Base-by-base conservation (phyloP, 2,329 filamentous ascomycete species). In the Colletotrichum tropicale region DNA sequence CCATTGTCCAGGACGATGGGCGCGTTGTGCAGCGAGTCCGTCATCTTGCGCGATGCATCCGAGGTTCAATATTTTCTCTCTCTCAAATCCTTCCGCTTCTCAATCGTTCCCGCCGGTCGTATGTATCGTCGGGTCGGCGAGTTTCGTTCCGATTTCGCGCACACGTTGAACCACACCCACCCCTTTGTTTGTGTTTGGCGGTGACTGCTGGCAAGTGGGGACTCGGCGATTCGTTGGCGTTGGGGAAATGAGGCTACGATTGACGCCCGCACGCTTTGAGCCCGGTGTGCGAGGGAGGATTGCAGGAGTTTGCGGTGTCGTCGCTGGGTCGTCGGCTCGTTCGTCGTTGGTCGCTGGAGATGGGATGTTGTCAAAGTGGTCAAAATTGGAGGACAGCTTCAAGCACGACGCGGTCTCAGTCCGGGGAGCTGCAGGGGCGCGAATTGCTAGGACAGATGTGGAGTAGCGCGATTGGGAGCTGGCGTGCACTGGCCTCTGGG, bases 1-100 rank as follows among this genome's bases (percentile, higher is more conserved):
- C 97, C 97, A 88, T 99, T 99, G 91, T 99, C 97, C 82, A 99
- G 94, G 83, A 99, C 97, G 85, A 99, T 98, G 75, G 97, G 96
- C 80, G 96, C 96, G 90, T 99, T 99, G 89, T 98, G 97, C 71
- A 98, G 92, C 73, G 88, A 88, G 78, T 92, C 90, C 77, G 89
- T 86, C 90, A 92, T 92, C 24, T 75, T 80, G 73, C 26, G 65
- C 78, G 71, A 74, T 75, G 66, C 75, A 78, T 78, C 55, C 72
- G 67, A 72, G 43, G 5, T 30, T 43, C 28, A 43, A 32, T 34
- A n/a, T 4, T 5, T 65, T 36, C 18, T 32, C 56, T 15, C 30
- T 43, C 21, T 48, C 38, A 72, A 21, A 12, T 28, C 10, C 55
- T 61, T 61, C 61, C 52, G 32, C 66, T 52, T 21, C 28, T 62